Evolutionary conservation across 2,329 filamentous ascomycete species (phyloP), one percentile per base, ranked within the genome.

Genomic region (Teratosphaeriaceae sp.): DNA sequence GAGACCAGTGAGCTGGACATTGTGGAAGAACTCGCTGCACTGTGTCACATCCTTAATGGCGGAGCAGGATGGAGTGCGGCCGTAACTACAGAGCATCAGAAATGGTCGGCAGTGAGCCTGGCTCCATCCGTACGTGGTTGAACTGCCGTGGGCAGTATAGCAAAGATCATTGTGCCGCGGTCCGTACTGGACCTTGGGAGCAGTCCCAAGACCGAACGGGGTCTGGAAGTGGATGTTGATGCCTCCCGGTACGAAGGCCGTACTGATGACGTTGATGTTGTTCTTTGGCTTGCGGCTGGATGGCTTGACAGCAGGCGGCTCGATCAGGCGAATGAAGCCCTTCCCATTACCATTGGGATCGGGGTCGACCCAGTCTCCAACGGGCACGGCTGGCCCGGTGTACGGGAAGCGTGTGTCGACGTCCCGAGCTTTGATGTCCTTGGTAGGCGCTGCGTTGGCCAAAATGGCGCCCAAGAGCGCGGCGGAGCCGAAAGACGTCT

Each of bases 221-320:
- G 73, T 75, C 58, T 75, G 73, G 53, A 67, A 76, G 57, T 75
- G 72, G 43, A 75, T 66, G 52, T 72, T 72, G 53, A 75, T 69
- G 26, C 72, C 73, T 38, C 62, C 55, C 1, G 71, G 71, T 2
- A 73, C 46, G 46, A 73, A 75, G 1, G 72, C 62, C 44, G 73
- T 48, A 3, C 67, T 66, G 43, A 75, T 71, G 27, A 75, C 72
- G 47, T 76, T 75, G 55, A 76, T 55, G 41, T 75, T 76, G 61
- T 75, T 76, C 29, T 60, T 69, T 5, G 72, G 67, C 35, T 70
- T 67, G 7, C 49, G 47, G 5, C 54, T 59, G 21, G 58, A 59
- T 3, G 73, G 72, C 48, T 62, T 68, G 15, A 75, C 72, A 2
- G 72, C 73, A 6, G 72, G 72, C 29, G 67, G 55, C 53, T 75